Conservation (phyloP, 2,329 filamentous ascomycete species). For the Basipetospora sp. region DNA sequence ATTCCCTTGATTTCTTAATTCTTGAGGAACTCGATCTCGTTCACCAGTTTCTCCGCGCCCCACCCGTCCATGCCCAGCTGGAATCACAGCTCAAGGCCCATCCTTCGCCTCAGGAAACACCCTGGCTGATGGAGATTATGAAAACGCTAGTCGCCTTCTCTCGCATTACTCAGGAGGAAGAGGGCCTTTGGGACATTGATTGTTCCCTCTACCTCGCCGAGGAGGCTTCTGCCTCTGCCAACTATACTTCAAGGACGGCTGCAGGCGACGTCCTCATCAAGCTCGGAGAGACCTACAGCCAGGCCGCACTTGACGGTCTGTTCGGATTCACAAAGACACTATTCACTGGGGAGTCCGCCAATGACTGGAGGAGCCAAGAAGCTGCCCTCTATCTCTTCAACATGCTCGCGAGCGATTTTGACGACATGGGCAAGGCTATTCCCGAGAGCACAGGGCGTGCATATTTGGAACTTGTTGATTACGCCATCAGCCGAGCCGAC, state of each 20-base stretch:
- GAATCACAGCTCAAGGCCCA: constrained; percentile 57
- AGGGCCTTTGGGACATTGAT: constrained; percentile 91
- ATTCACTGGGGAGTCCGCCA: constrained; percentile 40
- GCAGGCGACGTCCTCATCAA: constrained; percentile 88
- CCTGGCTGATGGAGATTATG: constrained; percentile 81
- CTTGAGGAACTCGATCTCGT: constrained; percentile 91
- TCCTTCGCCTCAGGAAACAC: constrained; percentile 44
- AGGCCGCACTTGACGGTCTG: constrained; percentile 62
- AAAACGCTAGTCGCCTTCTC: constrained; percentile 72
- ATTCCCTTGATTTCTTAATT: constrained; percentile 84
- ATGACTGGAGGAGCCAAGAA: constrained; percentile 54
- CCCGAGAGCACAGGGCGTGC: constrained; percentile 52
- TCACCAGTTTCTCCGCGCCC: constrained; percentile 76
- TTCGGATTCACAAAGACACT: constrained; percentile 61
- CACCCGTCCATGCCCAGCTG: constrained; percentile 79
- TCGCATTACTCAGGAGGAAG: constrained; percentile 81
- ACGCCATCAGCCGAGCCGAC: constrained; percentile 52
- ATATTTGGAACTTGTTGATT: constrained; percentile 68
- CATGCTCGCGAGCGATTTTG: constrained; percentile 68
- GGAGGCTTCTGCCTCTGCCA: constrained; percentile 84
- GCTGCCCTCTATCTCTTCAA: constrained; percentile 74
- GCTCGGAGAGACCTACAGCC: constrained; percentile 74
- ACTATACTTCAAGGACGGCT: constrained; percentile 87
- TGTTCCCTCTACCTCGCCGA: constrained; percentile 90
- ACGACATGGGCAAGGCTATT: constrained; percentile 62